Evolutionary conservation across 1,284 basidiomycete genomes (phyloP).

Genomic region (Coniophora puteana): DNA sequence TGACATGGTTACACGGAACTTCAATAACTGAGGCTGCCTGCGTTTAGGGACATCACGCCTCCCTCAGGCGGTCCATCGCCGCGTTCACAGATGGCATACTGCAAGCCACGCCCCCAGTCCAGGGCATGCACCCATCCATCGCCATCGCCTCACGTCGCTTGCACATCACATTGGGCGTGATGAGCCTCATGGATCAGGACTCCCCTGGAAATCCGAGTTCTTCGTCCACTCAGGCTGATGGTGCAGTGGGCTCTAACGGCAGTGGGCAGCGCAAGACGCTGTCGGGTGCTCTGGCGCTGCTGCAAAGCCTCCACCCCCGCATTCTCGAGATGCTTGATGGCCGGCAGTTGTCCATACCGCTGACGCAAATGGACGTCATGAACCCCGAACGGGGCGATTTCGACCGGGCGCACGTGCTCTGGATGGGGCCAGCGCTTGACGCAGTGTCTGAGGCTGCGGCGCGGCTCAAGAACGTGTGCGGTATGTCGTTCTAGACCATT

Average conservation of each 20-base stretch:
- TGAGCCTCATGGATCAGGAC: slow-evolving; percentile 41
- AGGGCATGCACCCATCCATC: slow-evolving; percentile 57
- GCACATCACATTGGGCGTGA: slow-evolving; percentile 70
- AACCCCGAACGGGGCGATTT: slow-evolving; percentile 36
- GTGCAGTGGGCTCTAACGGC: not conserved
- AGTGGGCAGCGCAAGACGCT: slow-evolving; percentile 32
- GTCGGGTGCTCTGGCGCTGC: slow-evolving; percentile 40
- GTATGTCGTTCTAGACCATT: slow-evolving; percentile 27
- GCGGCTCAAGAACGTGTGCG: slow-evolving; percentile 34
- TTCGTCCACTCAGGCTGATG: slow-evolving; percentile 1
- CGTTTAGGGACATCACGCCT: slow-evolving; percentile 47
- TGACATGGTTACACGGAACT: not conserved
- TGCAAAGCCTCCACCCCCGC: slow-evolving; percentile 42
- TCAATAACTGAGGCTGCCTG: slow-evolving; percentile 1
- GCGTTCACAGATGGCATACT: slow-evolving; percentile 45
- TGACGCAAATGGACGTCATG: slow-evolving; percentile 52
- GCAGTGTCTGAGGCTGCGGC: slow-evolving; percentile 19
- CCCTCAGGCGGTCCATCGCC: slow-evolving; percentile 36
- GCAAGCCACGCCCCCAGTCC: slow-evolving; percentile 31
- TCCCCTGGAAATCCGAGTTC: not conserved
- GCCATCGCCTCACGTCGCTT: slow-evolving; percentile 58
- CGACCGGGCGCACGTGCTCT: slow-evolving; percentile 54
- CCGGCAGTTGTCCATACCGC: slow-evolving; percentile 35
- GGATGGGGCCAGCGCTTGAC: slow-evolving; percentile 40
- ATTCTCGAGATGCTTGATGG: slow-evolving; percentile 30